Base-by-base conservation (phyloP, 257 asterid genomes). In the Penstemon davidsonii region DNA sequence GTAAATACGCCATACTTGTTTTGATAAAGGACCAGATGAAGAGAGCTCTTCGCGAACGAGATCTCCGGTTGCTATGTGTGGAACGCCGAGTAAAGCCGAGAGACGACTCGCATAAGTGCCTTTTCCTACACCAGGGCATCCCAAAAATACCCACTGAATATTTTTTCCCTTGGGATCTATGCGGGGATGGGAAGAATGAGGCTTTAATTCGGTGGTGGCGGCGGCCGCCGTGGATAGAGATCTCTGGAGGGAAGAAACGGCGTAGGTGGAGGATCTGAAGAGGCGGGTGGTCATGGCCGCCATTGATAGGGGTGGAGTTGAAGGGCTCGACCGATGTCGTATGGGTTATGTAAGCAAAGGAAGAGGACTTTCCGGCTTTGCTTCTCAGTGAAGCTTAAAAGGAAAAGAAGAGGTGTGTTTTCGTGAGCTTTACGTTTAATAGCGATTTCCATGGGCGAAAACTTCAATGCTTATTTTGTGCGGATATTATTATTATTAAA, bases 41-140 rank as follows among this genome's bases (percentile, higher is more conserved):
- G 83, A 62, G 59, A 94, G 95, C 83, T 91, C 99, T 47, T 91
- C 91, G 13, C 99, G 96, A 54, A 94, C 97, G 68, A 94, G 97
- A 88, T 94, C 99, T 39, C 99, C 99, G 46, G 99, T 94, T 45
- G 99, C 96, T 72, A 91, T 88, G 74, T 94, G 99, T 5, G 99
- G 99, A 36, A 89, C 99, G 42, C 96, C 90, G 60, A 94, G 94
- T 60, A 83, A 87, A 43, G 72, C 60, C 6, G 96, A 88, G 19
- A 94, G 96, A 3, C 99, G 92, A 61, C 99, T 94, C 63, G 97
- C 97, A 75, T 88, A 91, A 4, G 99, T 94, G 4, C 99, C 97
- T 70, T 91, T 94, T 62, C 99, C 99, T 6, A 94, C 99, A 59
- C 99, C 99, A 1, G 99, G 99, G 73, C 98, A 87, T 3, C 99